Evolutionary conservation across 345 rosid species (phyloP).

Genomic region (Rhodomyrtus tomentosa): DNA sequence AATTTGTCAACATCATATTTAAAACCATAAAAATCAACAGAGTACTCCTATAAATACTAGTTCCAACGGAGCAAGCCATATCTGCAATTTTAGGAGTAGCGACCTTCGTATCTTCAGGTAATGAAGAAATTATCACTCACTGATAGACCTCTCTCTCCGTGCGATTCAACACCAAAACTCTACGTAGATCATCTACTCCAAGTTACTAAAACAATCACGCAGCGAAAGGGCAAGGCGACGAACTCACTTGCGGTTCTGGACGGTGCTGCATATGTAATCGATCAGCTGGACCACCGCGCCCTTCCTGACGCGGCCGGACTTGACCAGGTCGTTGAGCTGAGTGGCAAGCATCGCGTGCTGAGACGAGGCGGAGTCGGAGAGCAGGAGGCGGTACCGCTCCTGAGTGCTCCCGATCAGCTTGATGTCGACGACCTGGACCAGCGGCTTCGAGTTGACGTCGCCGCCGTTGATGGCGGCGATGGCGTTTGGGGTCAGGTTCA

Average conservation of each 20-base stretch:
- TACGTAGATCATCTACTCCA: background rate
- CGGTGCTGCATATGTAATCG: conserved; percentile 74
- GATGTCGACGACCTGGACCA: conserved; percentile 69
- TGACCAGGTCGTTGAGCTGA: conserved; percentile 73
- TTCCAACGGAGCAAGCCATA: background rate
- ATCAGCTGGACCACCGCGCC: conserved; percentile 82
- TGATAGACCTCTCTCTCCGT: background rate
- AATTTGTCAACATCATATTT: background rate
- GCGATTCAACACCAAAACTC: background rate
- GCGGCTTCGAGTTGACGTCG: conserved; percentile 69
- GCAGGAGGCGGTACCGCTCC: conserved; percentile 63
- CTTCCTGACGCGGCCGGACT: conserved; percentile 36
- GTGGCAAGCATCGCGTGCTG: conserved; percentile 80
- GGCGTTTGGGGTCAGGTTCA: conserved; percentile 62
- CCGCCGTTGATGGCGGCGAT: conserved; percentile 53
- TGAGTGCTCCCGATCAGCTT: conserved; percentile 44
- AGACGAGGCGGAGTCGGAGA: conserved; percentile 52
- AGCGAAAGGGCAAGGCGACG: background rate
- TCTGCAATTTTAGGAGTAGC: background rate
- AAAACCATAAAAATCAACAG: background rate
- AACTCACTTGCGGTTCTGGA: conserved; percentile 55
- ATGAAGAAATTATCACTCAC: background rate
- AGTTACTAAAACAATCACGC: background rate
- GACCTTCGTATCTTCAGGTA: background rate
- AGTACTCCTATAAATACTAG: background rate